Conservation (phyloP, 2,329 filamentous ascomycete species). For the Ceratocystis variospora region DNA sequence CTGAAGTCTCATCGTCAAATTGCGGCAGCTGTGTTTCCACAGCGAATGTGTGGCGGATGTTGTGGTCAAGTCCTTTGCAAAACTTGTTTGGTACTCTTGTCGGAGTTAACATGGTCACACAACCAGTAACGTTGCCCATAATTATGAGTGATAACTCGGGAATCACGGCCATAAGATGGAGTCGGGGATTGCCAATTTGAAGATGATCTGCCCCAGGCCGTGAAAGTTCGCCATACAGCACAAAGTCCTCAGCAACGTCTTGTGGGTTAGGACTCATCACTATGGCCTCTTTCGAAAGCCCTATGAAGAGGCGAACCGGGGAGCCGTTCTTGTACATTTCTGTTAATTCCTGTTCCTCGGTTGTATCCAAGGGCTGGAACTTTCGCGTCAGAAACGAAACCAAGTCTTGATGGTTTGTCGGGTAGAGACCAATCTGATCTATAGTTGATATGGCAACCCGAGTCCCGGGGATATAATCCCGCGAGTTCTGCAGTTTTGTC, state of each 20-base stretch:
- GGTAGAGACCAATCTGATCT: neutral
- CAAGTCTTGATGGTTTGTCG: neutral
- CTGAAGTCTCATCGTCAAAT: slow-evolving; percentile 32
- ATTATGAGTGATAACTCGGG: slow-evolving; percentile 58
- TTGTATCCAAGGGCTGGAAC: neutral
- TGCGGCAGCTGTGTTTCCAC: slow-evolving; percentile 41
- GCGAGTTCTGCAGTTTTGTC: neutral
- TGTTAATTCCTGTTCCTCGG: neutral
- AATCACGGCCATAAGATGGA: slow-evolving; percentile 32
- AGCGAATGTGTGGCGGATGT: slow-evolving; percentile 32
- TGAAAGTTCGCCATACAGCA: neutral
- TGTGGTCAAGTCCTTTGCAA: slow-evolving; percentile 21
- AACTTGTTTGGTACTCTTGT: slow-evolving; percentile 19
- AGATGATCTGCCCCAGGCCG: too few species aligned
- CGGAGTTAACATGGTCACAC: slow-evolving; percentile 50
- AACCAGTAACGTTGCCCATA: slow-evolving; percentile 51
- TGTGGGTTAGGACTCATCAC: neutral
- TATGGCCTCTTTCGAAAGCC: neutral
- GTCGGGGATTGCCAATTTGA: neutral
- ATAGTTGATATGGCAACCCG: neutral
- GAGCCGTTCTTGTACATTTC: neutral
- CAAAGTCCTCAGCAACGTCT: neutral
- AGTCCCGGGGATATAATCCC: neutral
- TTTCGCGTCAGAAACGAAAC: neutral
- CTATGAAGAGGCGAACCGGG: neutral